These are phyloP conservation scores for Ophiostoma ulmi DNA, from an alignment of 2,329 filamentous ascomycete species.

Conservation along the genomic window DNA sequence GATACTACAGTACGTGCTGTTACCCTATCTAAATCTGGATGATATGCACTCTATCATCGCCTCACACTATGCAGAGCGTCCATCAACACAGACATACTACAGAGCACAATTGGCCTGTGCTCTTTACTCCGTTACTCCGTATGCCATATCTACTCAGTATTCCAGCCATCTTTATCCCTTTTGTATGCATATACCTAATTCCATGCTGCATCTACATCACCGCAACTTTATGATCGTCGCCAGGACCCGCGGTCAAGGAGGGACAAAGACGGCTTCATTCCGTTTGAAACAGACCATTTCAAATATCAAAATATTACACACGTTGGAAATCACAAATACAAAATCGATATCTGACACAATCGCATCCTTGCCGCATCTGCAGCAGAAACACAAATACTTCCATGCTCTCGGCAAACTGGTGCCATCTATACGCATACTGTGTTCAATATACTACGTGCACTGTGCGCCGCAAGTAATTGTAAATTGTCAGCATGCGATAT, in stretches of 20 bases:
- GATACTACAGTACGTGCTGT: neutral
- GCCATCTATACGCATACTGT: neutral
- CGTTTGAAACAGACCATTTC: neutral
- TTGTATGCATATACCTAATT: neutral
- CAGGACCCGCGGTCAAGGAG: neutral
- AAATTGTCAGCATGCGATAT: conserved; percentile 2
- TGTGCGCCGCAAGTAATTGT: neutral
- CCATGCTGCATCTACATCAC: neutral
- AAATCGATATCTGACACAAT: neutral
- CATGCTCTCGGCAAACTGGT: neutral
- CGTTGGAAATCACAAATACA: neutral
- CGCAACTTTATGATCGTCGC: neutral
- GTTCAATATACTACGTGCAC: neutral
- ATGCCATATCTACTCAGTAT: no score
- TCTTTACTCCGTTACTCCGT: neutral
- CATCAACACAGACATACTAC: neutral
- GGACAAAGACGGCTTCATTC: neutral
- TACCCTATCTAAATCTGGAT: neutral
- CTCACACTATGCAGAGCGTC: neutral
- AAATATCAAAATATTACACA: neutral
- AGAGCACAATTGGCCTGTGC: no score
- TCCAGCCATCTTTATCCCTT: neutral
- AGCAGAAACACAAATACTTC: conserved; percentile 10
- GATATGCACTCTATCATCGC: neutral
- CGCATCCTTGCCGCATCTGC: neutral